Base-by-base conservation (phyloP, 306 rosid genomes). In the Mimosa pudica region DNA sequence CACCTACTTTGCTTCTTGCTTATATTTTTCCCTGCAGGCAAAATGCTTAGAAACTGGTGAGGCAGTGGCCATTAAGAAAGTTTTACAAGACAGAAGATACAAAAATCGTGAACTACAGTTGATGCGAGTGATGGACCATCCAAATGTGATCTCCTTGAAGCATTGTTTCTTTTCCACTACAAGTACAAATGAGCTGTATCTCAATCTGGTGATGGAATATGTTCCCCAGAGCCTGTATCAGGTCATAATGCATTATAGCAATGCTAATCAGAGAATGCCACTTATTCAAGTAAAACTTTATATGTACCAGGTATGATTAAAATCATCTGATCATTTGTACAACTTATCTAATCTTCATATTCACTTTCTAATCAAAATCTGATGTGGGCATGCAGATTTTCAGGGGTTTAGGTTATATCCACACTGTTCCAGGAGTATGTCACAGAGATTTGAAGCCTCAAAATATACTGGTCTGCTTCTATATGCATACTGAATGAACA, bases 131-230 rank as follows among this genome's bases (percentile, higher is more conserved):
- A 95, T 95, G 98, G 95, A 95, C 79, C 98, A 95, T 86, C 93
- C 97, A 9, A 95, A 95, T 84, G 98, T 95, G 76, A 84, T 95
- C 84, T 84, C 91, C 65, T 44, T 94, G 85, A 94, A 94, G 89
- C 98, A 94, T 86, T 94, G 97, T 77, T 94, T 94, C 94, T 92
- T 92, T 84, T 95, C 98, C 70, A 91, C 98, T 18, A 92, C 98
- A 63, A 90, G 88, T 81, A 90, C 90, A 64, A 88, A 95, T 76
- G 98, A 95, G 77, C 98, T 95, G 74, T 94, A 88, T 84, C 97
- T 94, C 71, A 94, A 94, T 88, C 79, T 94, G 90, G 98, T 94
- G 75, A 95, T 95, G 98, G 98, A 95, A 66, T 95, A 91, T 90
- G 98, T 95, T 70, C 97, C 98, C 3, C 96, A 92, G 82, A 88